Evolutionary conservation across 305 asterid genomes (phyloP).

Genomic region (Lippia alba): DNA sequence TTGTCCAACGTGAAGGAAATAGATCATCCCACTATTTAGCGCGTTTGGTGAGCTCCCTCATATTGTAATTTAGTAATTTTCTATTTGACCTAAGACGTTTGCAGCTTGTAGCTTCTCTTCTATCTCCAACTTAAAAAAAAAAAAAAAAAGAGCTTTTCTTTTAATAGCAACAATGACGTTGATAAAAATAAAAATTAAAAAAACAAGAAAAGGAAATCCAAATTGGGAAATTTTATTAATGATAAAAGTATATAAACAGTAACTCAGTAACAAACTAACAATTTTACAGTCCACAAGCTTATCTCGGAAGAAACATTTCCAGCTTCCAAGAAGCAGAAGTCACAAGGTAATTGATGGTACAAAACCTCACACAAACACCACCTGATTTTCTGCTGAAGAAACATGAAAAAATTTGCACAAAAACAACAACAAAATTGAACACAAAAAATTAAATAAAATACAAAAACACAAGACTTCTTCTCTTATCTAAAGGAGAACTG

Average conservation of each 20-base stretch:
- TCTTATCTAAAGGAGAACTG: slow-evolving; percentile 77
- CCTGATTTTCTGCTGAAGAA: neutral
- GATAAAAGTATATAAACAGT: neutral
- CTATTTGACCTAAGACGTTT: no score
- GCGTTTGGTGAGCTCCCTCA: no score
- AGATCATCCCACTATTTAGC: no score
- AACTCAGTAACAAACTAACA: neutral
- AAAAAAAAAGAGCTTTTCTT: no score
- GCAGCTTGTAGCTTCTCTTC: no score
- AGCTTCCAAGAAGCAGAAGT: neutral
- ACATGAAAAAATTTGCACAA: slow-evolving; percentile 11
- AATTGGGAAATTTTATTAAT: neutral
- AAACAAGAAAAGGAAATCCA: neutral
- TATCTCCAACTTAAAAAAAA: no score
- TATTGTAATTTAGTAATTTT: no score
- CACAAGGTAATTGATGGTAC: neutral
- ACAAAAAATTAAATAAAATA: slow-evolving; percentile 5
- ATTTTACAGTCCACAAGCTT: neutral
- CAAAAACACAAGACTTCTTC: neutral
- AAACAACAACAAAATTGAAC: neutral
- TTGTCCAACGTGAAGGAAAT: no score
- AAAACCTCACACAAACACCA: slow-evolving; percentile 1
- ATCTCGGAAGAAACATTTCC: neutral
- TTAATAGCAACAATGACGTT: neutral
- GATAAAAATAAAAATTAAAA: neutral